Base-by-base conservation (phyloP, 2,329 filamentous ascomycete species). In the Ophiostoma quercus region DNA sequence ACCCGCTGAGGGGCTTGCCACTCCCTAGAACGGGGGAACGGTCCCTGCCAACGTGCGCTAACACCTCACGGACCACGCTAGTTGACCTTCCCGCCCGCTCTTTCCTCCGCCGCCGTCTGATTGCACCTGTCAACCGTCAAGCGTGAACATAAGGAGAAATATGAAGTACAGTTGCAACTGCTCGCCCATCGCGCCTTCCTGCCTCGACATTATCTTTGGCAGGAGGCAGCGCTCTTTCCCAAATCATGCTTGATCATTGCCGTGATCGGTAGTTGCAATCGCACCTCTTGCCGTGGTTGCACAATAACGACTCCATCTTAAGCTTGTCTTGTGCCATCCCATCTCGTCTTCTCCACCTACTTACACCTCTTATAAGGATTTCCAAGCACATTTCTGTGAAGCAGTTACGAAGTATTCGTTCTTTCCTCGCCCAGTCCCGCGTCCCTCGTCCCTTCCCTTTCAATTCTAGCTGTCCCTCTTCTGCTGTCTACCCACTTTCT, bases 21-120 rank as follows among this genome's bases (percentile, higher is more conserved):
- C 25, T 57, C 39, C 57, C 62, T 39, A 57, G 9, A 25, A 57
- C 51, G 16, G 43, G 43, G 22, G 16, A 65, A 69, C 51, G 34
- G 66, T 54, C 37, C 68, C 60, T 41, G 41, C 43, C 63, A 43
- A 57, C 67, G 37, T 65, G 25, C 68, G 41, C 66, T 71, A 69
- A 60, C 68, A 69, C 47, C 41, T 32, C 43, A 37, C 66, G 34
- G 54, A 70, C 60, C 51, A 67, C 70, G 68, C 68, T 71, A 71
- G 67, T 66, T 66, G 32, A 19, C n/a, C 67, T 63, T 71, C 71
- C 71, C 68, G 67, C 34, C 68, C 68, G 47, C 37, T 62, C 34
- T 66, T 66, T 63, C 29, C 66, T 63, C 66, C 68, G 29, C 68
- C 70, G 62, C 60, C 67, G 47, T 62, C 29, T 37, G 32, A 62